A percentile compares a stretch with the other conserved stretches of the same genome.
phyloP scores from a whole-genome alignment of 2,329 filamentous ascomycete species.

The Trichoderma cornu-damae region DNA sequence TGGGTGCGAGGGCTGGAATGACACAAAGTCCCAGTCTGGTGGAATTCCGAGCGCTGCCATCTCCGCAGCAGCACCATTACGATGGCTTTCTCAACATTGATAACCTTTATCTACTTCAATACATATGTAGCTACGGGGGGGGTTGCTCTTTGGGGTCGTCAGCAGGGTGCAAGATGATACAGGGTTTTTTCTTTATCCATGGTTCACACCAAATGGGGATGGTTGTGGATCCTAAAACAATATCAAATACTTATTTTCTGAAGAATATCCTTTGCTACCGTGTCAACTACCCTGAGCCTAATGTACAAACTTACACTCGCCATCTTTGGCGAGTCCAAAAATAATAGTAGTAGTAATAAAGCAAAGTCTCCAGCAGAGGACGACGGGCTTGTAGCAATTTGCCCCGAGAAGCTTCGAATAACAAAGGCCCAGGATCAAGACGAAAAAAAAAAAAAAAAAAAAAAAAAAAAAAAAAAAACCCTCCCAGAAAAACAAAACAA shows the following conservation, averaged over 20 bases:
- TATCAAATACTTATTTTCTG: neutral
- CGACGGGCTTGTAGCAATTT: neutral
- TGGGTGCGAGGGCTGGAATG: neutral
- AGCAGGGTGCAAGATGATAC: too few species aligned
- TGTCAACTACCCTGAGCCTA: conserved; percentile 7
- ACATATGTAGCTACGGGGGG: too few species aligned
- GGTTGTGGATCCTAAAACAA: neutral
- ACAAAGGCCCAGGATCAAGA: neutral
- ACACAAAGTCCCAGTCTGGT: neutral
- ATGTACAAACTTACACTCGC: conserved; percentile 10
- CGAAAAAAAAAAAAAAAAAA: neutral
- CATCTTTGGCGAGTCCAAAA: neutral
- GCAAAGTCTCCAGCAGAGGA: neutral
- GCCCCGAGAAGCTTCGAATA: neutral
- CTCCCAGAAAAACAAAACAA: neutral
- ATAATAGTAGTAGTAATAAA: neutral
- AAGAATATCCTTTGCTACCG: conserved; percentile 2
- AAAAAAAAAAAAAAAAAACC: too few species aligned
- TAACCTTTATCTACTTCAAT: too few species aligned
- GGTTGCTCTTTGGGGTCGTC: too few species aligned
- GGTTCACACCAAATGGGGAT: neutral
- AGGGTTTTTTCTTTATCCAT: neutral
- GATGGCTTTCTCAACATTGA: too few species aligned
- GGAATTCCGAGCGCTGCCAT: neutral
- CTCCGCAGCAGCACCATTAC: neutral